Base-by-base conservation (phyloP, 176 grass and related monocot species). In the Avena atlantica region DNA sequence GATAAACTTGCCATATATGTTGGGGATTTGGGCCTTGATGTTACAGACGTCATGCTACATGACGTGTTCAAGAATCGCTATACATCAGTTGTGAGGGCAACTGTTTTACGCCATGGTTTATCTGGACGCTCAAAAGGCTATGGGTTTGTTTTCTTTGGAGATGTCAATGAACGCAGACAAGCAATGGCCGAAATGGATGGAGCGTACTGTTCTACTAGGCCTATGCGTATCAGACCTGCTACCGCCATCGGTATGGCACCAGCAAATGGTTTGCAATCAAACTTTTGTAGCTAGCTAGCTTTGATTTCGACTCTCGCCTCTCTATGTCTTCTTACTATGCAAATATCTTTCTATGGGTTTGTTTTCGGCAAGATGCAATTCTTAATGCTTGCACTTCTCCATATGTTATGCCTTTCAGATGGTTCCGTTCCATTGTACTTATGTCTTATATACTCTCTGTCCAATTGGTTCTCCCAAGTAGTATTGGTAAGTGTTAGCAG, bases 111-210 rank as follows among this genome's bases (percentile, higher is more conserved):
- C 1, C 88, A 95, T 75, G 88, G 53, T 70, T 2, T 77, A 11
- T 83, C 90, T 68, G 90, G 88, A 4, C 84, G 24, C 63, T 93
- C 90, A 17, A 95, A 92, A 80, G 78, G 93, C 50, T 98, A 88
- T 79, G 96, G 93, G 2, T 98, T 98, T 85, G 91, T 98, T 51
- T 42, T 36, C 21, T 98, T 98, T 91, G 86, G 88, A 34, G 96
- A 98, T 86, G 44, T 52, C 19, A 88, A 76, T 82, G 96, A 98
- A 80, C 88, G 86, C n/a, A 91, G 19, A 47, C 81, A 92, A 60
- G 96, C 96, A 56, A 92, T 95, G 86, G 73, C 86, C 44, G 91
- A 95, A 84, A 98, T 98, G 91, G 92, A 98, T 84, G 96, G 96
- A 58, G 89, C 90, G 58, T 94, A 92, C 82, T 92, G 92, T 50